Conservation (phyloP, 768 basidiomycete species). For the Podaxis sp. region DNA sequence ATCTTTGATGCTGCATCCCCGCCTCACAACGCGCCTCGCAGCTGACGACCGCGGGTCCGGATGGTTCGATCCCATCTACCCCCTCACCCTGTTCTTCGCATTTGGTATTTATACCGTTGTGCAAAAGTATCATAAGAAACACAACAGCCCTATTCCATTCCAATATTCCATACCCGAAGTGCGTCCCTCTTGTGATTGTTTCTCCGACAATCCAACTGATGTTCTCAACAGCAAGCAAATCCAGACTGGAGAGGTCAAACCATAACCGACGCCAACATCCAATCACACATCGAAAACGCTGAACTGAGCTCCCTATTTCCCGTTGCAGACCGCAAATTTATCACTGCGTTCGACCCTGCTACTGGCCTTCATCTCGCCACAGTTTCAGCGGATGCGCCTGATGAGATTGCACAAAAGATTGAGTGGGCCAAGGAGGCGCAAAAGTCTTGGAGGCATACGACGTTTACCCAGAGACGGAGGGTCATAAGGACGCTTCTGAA, state of each 20-base stretch:
- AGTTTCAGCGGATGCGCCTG: constrained; percentile 65
- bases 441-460: constrained; percentile 64
- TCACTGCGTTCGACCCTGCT: constrained; percentile 91
- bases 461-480: constrained; percentile 74
- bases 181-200: constrained; percentile 17
- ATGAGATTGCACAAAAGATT: constrained; percentile 75
- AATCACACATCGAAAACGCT: constrained; percentile 56
- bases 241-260: constrained; percentile 52
- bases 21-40: constrained; percentile 44
- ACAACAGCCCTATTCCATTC: constrained; percentile 74
- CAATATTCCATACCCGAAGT: constrained; percentile 53
- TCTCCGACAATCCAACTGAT: background rate
- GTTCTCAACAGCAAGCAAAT: constrained; percentile 43
- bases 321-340: constrained; percentile 53
- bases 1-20: constrained; percentile 49
- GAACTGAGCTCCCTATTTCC: constrained; percentile 48
- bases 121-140: constrained; percentile 66
- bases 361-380: constrained; percentile 81
- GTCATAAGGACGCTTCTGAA: constrained; percentile 84
- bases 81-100: constrained; percentile 65
- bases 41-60: constrained; percentile 38
- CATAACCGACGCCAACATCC: constrained; percentile 56
- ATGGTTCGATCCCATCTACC: constrained; percentile 59
- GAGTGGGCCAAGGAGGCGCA: constrained; percentile 60
- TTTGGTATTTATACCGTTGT: constrained; percentile 79